Evolutionary conservation across 108 stramenopile species (phyloP), one percentile per base, ranked within the genome.

Genomic region (Discostella stelligeroides): DNA sequence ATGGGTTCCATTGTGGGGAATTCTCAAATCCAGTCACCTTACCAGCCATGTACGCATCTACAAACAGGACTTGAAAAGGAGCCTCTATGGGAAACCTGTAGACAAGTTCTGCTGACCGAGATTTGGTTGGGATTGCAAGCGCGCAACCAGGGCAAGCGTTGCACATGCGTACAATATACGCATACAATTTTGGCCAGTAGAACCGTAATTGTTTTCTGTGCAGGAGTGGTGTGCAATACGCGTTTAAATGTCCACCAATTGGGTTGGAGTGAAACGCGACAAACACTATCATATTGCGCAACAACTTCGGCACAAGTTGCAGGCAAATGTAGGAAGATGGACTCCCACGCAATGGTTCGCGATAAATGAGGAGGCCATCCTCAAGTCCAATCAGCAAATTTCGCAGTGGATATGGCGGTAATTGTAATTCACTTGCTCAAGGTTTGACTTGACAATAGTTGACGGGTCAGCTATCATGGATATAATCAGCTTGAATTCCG

Each of bases 241-340:
- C 7, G 27, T 56, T 63, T n/a, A 69, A 38, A 25, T 69, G 68
- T 8, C 56, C 67, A 6, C 67, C 67, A 53, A 68, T 68, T 11
- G 70, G 53, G 56, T 56, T n/a, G 63, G 63, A 2, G n/a, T n/a
- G n/a, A n/a, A n/a, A n/a, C n/a, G n/a, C n/a, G n/a, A n/a, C n/a
- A n/a, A n/a, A n/a, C n/a, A n/a, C n/a, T n/a, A 72, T 27, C 13
- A 72, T 72, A n/a, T 72, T 39, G 7, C 43, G 12, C 42, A 72
- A 27, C 9, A 24, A 17, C 4, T 6, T 0, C 0, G 62, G 54
- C 1, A 72, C 51, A n/a, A 56, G n/a, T 41, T 34, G 51, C 20
- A 71, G 56, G 7, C 37, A 40, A 0, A 34, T 38, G 60, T 61
- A 55, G 0, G 57, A 63, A 2, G 49, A 5, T 23, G n/a, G n/a